phyloP scores from a whole-genome alignment of 31 red algal species.

The Odonthalia washingtoniensis region DNA sequence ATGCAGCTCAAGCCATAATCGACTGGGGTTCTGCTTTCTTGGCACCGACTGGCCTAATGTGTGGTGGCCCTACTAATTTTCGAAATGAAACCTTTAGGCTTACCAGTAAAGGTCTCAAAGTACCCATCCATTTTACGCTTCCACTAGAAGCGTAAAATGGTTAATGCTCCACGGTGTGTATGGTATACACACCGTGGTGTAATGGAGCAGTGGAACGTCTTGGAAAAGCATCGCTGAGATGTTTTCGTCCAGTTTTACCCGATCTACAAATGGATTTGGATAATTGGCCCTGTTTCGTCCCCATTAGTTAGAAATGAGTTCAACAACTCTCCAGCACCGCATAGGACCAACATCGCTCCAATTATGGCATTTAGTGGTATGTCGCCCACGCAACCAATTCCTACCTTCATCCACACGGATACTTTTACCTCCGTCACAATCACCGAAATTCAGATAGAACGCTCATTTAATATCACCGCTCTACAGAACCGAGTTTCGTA shows the following conservation, averaged over 20 bases:
- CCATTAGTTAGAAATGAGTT: background rate
- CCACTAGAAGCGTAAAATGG: too few relatives aligned
- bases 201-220: background rate
- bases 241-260: too few relatives aligned
- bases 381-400: background rate
- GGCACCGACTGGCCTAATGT: too few relatives aligned
- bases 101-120: constrained; percentile 24
- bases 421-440: background rate
- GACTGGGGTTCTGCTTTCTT: too few relatives aligned
- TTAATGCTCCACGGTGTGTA: too few relatives aligned
- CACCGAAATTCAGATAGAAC: background rate
- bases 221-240: too few relatives aligned
- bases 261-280: too few relatives aligned
- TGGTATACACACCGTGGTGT: background rate
- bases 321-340: background rate
- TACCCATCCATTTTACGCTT: constrained; percentile 44
- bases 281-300: constrained; percentile 1
- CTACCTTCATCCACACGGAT: constrained; percentile 7
- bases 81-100: constrained; percentile 25
- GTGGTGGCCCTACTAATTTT: background rate
- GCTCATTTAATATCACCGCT: background rate
- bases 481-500: background rate
- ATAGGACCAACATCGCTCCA: constrained; percentile 29
- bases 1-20: background rate
- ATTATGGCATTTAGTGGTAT: constrained; percentile 21